These are phyloP conservation scores for Epichloe bromicola DNA, from an alignment of 2,329 filamentous ascomycete species.

Conservation along the genomic window DNA sequence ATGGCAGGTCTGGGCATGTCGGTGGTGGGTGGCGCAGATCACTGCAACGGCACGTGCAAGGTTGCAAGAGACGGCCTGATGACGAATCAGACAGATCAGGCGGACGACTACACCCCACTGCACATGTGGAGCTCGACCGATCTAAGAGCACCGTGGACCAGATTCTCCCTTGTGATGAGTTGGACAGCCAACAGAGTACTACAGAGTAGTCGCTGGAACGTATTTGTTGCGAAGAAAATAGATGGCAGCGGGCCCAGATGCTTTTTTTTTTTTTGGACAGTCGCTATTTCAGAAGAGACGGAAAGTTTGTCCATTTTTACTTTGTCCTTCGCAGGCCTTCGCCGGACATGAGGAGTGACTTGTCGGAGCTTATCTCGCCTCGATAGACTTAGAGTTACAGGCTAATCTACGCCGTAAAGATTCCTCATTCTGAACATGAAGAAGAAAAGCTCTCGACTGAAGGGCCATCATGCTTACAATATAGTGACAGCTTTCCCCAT, in stretches of 20 bases:
- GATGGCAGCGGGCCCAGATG: too few relatives aligned
- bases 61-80: neutral
- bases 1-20: neutral
- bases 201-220: too few relatives aligned
- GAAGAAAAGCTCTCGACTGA: neutral
- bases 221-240: too few relatives aligned
- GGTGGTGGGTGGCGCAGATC: neutral
- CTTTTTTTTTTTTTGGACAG: neutral
- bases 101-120: neutral
- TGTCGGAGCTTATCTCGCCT: neutral
- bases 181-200: too few relatives aligned
- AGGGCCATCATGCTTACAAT: neutral
- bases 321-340: too few relatives aligned
- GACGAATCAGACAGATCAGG: neutral
- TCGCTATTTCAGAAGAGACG: neutral
- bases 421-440: neutral
- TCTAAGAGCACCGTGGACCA: too few relatives aligned
- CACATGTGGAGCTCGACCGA: neutral
- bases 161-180: too few relatives aligned
- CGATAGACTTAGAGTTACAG: too few relatives aligned
- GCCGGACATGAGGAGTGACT: too few relatives aligned
- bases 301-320: neutral
- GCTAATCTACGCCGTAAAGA: too few relatives aligned
- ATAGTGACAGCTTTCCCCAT: too few relatives aligned
- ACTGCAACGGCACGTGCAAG: conserved; percentile 3